Conservation (phyloP, 768 basidiomycete species). For the Tubosaeta sp. region DNA sequence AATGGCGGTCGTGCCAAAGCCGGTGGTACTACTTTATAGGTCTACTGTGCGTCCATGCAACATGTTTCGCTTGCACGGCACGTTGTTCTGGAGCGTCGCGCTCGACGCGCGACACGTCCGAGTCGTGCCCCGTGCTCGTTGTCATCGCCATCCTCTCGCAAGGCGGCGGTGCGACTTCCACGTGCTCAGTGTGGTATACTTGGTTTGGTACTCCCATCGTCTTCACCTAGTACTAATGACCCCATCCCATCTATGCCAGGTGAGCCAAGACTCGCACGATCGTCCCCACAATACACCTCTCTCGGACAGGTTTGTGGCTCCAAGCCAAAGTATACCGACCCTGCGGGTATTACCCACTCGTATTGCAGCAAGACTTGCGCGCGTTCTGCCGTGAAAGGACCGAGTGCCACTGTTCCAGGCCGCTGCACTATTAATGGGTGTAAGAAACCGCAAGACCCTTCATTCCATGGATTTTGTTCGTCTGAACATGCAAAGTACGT, state of each 20-base stretch:
- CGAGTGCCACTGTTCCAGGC: slow-evolving; percentile 32
- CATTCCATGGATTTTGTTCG: slow-evolving; percentile 53
- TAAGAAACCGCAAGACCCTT: slow-evolving; percentile 45
- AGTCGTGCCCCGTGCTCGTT: slow-evolving; percentile 13
- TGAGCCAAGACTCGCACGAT: slow-evolving; percentile 16
- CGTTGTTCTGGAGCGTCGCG: slow-evolving; percentile 13
- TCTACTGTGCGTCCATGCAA: slow-evolving; percentile 8
- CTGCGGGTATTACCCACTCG: slow-evolving; percentile 50
- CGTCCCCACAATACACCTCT: slow-evolving; percentile 9
- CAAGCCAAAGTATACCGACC: slow-evolving; percentile 59
- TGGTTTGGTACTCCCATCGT: slow-evolving; percentile 8
- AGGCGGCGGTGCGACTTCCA: slow-evolving; percentile 18
- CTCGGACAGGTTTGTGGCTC: slow-evolving; percentile 48
- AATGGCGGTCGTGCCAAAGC: neutral
- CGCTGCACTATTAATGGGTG: slow-evolving; percentile 51
- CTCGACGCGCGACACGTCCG: slow-evolving; percentile 17
- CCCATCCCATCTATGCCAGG: slow-evolving; percentile 27
- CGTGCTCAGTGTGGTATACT: slow-evolving; percentile 25
- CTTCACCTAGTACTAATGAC: slow-evolving; percentile 9
- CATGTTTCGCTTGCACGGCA: slow-evolving; percentile 15
- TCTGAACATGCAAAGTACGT: slow-evolving; percentile 55
- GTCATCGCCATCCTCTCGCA: slow-evolving; percentile 1
- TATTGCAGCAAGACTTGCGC: slow-evolving; percentile 64
- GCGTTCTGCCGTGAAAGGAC: slow-evolving; percentile 31
- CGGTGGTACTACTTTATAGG: slow-evolving; percentile 20